Evolutionary conservation across 352 stramenopile species (phyloP).

Genomic region (Pythium brachiatum): DNA sequence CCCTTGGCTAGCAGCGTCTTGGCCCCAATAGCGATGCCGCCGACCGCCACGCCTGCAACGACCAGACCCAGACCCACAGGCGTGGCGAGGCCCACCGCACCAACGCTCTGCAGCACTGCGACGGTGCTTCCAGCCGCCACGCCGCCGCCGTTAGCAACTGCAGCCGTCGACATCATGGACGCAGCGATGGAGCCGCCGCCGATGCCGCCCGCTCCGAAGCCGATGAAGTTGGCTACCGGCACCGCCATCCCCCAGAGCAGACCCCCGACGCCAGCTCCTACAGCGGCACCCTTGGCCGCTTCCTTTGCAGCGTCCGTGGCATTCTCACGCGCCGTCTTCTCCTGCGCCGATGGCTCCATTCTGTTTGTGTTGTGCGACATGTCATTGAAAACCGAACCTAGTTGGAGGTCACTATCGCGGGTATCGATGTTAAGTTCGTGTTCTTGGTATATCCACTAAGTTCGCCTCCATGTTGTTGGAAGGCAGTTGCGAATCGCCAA

Average conservation of each 20-base stretch:
- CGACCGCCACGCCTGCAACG: slow-evolving; percentile 10
- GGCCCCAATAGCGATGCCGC: background rate
- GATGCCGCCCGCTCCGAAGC: slow-evolving; percentile 43
- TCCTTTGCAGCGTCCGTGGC: background rate
- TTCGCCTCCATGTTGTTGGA: slow-evolving; percentile 4
- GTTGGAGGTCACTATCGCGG: too few relatives aligned
- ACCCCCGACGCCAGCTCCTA: slow-evolving; percentile 25
- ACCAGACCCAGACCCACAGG: slow-evolving; percentile 29
- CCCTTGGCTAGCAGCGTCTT: background rate
- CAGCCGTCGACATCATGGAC: slow-evolving; percentile 53
- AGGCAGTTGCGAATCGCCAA: background rate
- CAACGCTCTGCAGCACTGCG: slow-evolving; percentile 47
- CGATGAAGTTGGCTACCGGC: slow-evolving; percentile 31
- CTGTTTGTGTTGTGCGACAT: too few relatives aligned
- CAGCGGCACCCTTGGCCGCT: slow-evolving; percentile 8
- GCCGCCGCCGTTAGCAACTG: slow-evolving; percentile 46
- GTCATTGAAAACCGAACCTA: too few relatives aligned
- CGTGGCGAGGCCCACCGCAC: slow-evolving; percentile 36
- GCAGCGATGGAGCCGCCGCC: slow-evolving; percentile 39
- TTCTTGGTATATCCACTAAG: too few relatives aligned
- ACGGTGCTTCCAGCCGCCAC: slow-evolving; percentile 39
- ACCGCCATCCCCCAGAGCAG: slow-evolving; percentile 27
- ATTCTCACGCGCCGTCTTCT: background rate
- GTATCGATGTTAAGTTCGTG: too few relatives aligned
- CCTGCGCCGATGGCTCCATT: background rate